phyloP scores from a whole-genome alignment of 371 early-diverging fungal species.

The Apophysomyces variabilis region DNA sequence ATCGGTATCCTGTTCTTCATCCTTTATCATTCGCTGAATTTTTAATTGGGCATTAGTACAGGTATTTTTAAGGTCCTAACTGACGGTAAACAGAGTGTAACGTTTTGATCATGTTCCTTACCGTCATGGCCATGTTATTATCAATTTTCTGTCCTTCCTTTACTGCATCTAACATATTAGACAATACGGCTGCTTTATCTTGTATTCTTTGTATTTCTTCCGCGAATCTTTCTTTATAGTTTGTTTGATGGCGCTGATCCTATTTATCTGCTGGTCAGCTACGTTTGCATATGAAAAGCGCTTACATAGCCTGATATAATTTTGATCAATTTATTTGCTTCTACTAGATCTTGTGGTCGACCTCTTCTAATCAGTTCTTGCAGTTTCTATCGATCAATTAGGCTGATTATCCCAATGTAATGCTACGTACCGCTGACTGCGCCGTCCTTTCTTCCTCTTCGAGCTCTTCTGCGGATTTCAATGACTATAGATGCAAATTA shows the following conservation, averaged over 20 bases:
- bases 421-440: slow-evolving; percentile 75
- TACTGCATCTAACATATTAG: slow-evolving; percentile 76
- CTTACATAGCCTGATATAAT: slow-evolving; percentile 93
- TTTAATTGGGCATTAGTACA: slow-evolving; percentile 67
- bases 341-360: slow-evolving; percentile 88
- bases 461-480: slow-evolving; percentile 89
- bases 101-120: slow-evolving; percentile 25
- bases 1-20: slow-evolving; percentile 41
- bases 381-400: slow-evolving; percentile 70
- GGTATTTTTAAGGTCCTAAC: slow-evolving; percentile 52
- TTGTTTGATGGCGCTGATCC: slow-evolving; percentile 77
- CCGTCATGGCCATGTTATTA: slow-evolving; percentile 61
- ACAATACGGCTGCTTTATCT: slow-evolving; percentile 75
- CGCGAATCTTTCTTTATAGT: slow-evolving; percentile 84
- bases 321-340: slow-evolving; percentile 97
- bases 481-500: slow-evolving; percentile 32
- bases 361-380: slow-evolving; percentile 96
- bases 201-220: slow-evolving; percentile 85
- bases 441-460: slow-evolving; percentile 92
- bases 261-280: slow-evolving; percentile 22
- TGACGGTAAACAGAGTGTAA: not conserved
- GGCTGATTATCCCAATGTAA: not conserved
- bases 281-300: slow-evolving; percentile 6
- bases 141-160: slow-evolving; percentile 70
- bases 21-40: slow-evolving; percentile 72